Conservation (phyloP, 139 green algal species). For the Haematococcus lacustris region DNA sequence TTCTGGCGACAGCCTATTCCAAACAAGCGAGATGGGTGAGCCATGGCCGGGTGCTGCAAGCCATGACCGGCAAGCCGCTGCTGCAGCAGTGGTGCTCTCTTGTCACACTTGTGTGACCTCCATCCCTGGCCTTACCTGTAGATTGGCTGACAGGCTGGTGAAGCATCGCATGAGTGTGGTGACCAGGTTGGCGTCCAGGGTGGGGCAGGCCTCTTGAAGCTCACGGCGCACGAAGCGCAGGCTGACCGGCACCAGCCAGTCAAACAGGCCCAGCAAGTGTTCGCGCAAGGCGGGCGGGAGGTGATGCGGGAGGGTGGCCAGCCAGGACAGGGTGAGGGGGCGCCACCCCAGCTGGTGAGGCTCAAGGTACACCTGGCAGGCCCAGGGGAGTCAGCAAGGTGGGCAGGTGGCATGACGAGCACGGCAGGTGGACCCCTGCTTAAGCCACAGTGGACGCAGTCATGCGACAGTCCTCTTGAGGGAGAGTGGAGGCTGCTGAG, state of each 20-base stretch:
- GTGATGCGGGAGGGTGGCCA: constrained; percentile 36
- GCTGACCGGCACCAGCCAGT: constrained; percentile 58
- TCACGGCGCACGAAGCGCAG: constrained; percentile 57
- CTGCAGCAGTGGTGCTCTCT: too few species aligned
- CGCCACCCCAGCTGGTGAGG: constrained; percentile 65
- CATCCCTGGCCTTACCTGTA: neutral
- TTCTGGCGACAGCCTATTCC: too few species aligned
- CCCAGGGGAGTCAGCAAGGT: too few species aligned
- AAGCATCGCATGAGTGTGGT: constrained; percentile 52
- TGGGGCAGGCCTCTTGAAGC: constrained; percentile 46
- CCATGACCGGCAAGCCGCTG: neutral
- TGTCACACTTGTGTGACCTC: too few species aligned
- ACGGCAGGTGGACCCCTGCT: too few species aligned
- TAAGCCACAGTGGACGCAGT: too few species aligned
- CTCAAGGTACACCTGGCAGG: constrained; percentile 52
- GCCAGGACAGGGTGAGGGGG: constrained; percentile 57
- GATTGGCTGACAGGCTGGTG: neutral
- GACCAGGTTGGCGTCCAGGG: constrained; percentile 54
- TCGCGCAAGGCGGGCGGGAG: constrained; percentile 16
- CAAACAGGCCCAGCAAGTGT: constrained; percentile 52
- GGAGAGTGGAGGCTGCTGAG: too few species aligned
- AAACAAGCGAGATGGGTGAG: too few species aligned
- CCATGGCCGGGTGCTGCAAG: too few species aligned
- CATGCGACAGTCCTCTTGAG: too few species aligned
- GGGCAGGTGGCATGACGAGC: too few species aligned